These are phyloP conservation scores for Linum tenue DNA, from an alignment of 345 rosid species.

Conservation along the genomic window DNA sequence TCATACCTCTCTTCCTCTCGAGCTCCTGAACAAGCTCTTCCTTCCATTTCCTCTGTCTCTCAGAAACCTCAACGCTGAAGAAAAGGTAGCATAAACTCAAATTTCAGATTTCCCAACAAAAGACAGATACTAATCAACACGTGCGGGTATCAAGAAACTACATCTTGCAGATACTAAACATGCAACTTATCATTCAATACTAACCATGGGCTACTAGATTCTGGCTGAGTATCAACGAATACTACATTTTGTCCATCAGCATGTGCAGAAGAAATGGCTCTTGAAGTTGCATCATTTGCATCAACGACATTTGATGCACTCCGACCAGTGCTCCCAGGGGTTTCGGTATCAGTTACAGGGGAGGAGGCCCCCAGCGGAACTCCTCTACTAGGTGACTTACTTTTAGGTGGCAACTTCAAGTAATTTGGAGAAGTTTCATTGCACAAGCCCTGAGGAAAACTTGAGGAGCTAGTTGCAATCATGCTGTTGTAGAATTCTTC, in stretches of 20 bases:
- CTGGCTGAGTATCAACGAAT: slow-evolving; percentile 37
- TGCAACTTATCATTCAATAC: slow-evolving; percentile 13
- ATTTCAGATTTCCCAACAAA: slow-evolving; percentile 18
- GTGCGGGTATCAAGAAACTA: neutral
- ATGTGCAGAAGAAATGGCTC: slow-evolving; percentile 43
- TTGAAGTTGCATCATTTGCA: slow-evolving; percentile 43
- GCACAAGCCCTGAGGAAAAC: slow-evolving; percentile 30
- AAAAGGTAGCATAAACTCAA: slow-evolving; percentile 14
- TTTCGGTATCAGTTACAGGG: slow-evolving; percentile 46
- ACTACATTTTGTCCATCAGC: slow-evolving; percentile 36
- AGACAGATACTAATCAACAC: slow-evolving; percentile 1
- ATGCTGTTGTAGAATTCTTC: slow-evolving; percentile 83
- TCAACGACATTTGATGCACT: slow-evolving; percentile 33
- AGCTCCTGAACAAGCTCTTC: slow-evolving; percentile 96
- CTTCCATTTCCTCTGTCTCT: slow-evolving; percentile 80
- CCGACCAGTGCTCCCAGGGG: slow-evolving; percentile 55
- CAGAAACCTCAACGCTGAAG: slow-evolving; percentile 53
- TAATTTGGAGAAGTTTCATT: slow-evolving; percentile 55
- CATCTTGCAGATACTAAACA: too few relatives aligned
- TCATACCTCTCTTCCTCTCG: slow-evolving; percentile 74
- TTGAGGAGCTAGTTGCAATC: slow-evolving; percentile 51
- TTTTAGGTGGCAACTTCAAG: slow-evolving; percentile 86
- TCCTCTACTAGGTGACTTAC: slow-evolving; percentile 70
- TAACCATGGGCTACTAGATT: slow-evolving; percentile 57
- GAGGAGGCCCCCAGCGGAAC: slow-evolving; percentile 48